Evolutionary conservation across 441 rosid species (phyloP), one percentile per base, ranked within the genome.

Genomic region (Pelargonium myrrhifolium): DNA sequence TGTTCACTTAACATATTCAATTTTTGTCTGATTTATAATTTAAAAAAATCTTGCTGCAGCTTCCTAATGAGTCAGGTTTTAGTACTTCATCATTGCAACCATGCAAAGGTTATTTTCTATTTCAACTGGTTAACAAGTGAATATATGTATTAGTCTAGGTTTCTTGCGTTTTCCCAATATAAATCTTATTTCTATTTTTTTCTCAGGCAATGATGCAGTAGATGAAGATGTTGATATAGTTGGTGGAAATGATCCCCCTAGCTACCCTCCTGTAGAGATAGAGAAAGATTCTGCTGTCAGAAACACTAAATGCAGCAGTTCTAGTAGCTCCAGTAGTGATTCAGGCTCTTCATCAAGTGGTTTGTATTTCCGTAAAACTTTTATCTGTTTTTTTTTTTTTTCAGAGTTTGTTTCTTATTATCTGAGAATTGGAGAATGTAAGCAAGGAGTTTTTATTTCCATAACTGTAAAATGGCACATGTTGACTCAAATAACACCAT

Each of bases 181-280:
- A 39, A 53, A 62, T 55, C 26, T 65, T 22, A 9, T 63, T 55
- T 62, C 53, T 74, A 45, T 65, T 67, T 51, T 15, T 18, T 71
- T 78, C 62, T 60, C 74, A 90, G 97, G 87, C 69, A 80, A 83
- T 82, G 85, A 81, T 61, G 74, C 73, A 28, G 73, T 76, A 64
- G 95, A 87, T 39, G 95, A 87, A 79, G 95, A 87, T 73, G 76
- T 89, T 62, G 95, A 89, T 77, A 79, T 89, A 75, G 86, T 89
- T 71, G 93, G 96, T 49, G 93, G 89, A 43, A 85, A 86, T 69
- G 89, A 89, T 66, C 83, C 80, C 56, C 82, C 86, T 60, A 72
- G 83, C 76, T 74, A 74, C 66, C 88, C 86, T 69, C 74, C 83
- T 10, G 84, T 81, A 40, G 82, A 81, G 74, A 80, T 84, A 71